phyloP scores from a whole-genome alignment of 805 yeast species.

The Jamesozyma gamospora region DNA sequence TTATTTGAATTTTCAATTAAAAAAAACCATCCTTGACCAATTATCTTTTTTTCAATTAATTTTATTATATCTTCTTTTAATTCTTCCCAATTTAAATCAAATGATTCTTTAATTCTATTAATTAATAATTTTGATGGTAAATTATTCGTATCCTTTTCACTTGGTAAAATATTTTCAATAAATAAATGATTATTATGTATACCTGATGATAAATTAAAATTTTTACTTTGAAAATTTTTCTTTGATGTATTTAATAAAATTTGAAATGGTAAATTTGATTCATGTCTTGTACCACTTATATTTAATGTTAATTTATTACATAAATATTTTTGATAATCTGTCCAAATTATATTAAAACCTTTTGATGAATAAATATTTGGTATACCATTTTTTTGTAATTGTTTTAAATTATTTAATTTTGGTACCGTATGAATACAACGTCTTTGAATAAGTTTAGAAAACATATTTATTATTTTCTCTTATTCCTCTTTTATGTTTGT shows the following conservation, averaged over 20 bases:
- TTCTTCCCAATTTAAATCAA: slow-evolving; percentile 33
- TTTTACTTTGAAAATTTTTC: slow-evolving; percentile 51
- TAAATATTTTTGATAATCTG: slow-evolving; percentile 60
- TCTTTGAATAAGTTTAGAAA: slow-evolving; percentile 11
- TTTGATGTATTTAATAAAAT: slow-evolving; percentile 57
- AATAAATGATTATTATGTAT: slow-evolving; percentile 88
- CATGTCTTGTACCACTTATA: slow-evolving; percentile 73
- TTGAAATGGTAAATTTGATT: slow-evolving; percentile 65
- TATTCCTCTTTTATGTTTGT: too few species aligned
- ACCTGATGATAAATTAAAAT: slow-evolving; percentile 83
- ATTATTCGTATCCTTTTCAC: slow-evolving; percentile 5
- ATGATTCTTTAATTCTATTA: slow-evolving; percentile 29
- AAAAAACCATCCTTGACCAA: slow-evolving; percentile 68
- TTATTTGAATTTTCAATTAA: slow-evolving; percentile 59
- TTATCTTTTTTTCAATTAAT: slow-evolving; percentile 36
- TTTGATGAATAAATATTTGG: slow-evolving; percentile 26
- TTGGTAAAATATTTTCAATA: slow-evolving; percentile 44
- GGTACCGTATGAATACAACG: slow-evolving; percentile 29
- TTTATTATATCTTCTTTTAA: slow-evolving; percentile 41
- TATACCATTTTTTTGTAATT: slow-evolving; percentile 18
- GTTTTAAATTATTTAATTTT: slow-evolving; percentile 13
- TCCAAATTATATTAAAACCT: slow-evolving; percentile 73
- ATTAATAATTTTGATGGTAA: slow-evolving; percentile 31
- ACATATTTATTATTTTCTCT: slow-evolving; percentile 8
- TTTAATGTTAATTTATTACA: slow-evolving; percentile 50